A percentile compares a stretch with the other conserved stretches of the same genome.
Conservation (phyloP, 2,329 filamentous ascomycete genomes). For the Ceratocystis harringtonii region DNA sequence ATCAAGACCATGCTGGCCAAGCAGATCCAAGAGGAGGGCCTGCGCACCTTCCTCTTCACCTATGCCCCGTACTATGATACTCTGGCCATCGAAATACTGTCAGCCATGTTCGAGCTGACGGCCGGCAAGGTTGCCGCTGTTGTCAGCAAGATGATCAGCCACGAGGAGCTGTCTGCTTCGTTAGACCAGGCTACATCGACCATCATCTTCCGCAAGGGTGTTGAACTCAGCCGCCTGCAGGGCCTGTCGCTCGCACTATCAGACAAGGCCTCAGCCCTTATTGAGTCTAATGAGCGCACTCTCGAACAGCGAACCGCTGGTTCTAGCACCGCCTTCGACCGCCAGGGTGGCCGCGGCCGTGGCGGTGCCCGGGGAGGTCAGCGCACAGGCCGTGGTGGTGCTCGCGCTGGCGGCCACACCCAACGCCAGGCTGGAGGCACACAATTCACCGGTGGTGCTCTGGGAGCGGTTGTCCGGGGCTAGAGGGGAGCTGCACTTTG, state of each 20-base stretch:
- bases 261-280: constrained; percentile 90
- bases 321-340: constrained; percentile 86
- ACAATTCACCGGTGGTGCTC: constrained; percentile 67
- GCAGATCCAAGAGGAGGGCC: constrained; percentile 96
- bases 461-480: constrained; percentile 53
- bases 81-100: constrained; percentile 68
- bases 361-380: constrained; percentile 54
- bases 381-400: constrained; percentile 32
- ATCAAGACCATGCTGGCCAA: constrained; percentile 96
- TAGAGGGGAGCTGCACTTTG: not conserved
- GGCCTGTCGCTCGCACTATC: constrained; percentile 84
- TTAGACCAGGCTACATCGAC: constrained; percentile 95
- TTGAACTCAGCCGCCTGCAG: constrained; percentile 91
- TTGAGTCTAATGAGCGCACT: constrained; percentile 94
- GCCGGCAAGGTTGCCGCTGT: constrained; percentile 84
- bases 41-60: constrained; percentile 96
- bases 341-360: constrained; percentile 66
- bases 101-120: constrained; percentile 89
- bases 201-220: constrained; percentile 98
- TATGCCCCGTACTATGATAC: constrained; percentile 99
- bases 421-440: constrained; percentile 57
- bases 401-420: constrained; percentile 40
- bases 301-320: constrained; percentile 95
- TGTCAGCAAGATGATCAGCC: constrained; percentile 98
- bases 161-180: constrained; percentile 91